A percentile compares a stretch with the other conserved stretches of the same genome.
phyloP scores from a whole-genome alignment of 805 yeast species.

The Wickerhamia fluorescens region DNA sequence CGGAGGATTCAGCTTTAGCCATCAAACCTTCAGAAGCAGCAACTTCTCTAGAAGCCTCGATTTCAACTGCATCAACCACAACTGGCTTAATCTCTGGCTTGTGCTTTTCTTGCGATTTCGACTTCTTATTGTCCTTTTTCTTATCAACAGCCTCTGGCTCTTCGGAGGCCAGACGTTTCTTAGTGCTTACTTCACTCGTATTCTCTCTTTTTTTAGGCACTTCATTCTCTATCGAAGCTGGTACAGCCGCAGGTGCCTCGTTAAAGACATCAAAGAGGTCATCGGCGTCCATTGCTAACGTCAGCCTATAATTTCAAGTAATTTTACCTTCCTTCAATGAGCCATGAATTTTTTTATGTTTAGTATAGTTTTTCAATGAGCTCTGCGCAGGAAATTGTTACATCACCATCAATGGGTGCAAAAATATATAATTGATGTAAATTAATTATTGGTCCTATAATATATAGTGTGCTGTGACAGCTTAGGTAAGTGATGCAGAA shows the following conservation, averaged over 20 bases:
- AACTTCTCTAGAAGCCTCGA: constrained; percentile 85
- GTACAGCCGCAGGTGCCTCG: constrained; percentile 41
- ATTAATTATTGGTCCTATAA: no score
- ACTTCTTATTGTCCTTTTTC: constrained; percentile 14
- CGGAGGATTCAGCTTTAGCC: constrained; percentile 15
- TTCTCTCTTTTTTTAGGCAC: constrained; percentile 18
- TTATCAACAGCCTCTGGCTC: constrained; percentile 4
- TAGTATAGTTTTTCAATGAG: no score
- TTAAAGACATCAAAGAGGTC: constrained; percentile 59
- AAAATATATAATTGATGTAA: no score
- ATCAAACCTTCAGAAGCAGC: constrained; percentile 71
- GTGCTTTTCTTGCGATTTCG: constrained; percentile 10
- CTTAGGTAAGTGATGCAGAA: no score
- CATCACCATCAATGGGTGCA: no score
- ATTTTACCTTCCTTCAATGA: no score
- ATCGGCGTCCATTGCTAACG: constrained; percentile 43
- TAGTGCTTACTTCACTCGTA: constrained; percentile 15
- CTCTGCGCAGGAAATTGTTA: no score
- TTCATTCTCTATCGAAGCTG: constrained; percentile 15
- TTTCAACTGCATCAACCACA: constrained; percentile 81
- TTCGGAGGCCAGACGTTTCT: constrained; percentile 5
- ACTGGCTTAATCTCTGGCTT: constrained; percentile 55
- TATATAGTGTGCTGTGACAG: no score
- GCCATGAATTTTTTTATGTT: no score
- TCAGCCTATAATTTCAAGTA: no score